Evolutionary conservation across 108 stramenopile species (phyloP), one percentile per base, ranked within the genome.

Genomic region (Cyclotella atomus): DNA sequence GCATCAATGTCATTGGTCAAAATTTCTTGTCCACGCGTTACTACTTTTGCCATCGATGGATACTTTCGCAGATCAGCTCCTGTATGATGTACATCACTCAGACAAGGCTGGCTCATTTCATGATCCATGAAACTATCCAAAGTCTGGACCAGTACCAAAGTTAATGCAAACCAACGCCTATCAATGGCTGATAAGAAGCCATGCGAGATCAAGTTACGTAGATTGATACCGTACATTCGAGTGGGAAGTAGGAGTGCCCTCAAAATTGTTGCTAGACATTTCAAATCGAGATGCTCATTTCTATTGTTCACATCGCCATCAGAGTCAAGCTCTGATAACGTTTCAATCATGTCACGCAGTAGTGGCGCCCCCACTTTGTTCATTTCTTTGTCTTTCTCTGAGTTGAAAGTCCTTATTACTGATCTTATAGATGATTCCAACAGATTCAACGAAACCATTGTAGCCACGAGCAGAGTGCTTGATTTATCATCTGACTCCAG

Each of bases 131-230:
- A 53, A 21, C 19, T 19, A 33, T 76, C 73, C 10, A 81, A 36
- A 21, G 76, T 77, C 57, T 77, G 53, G 17, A 71, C 73, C 55
- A 89, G 44, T 15, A 83, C 66, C 20, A 87, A 23, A 0, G 83
- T 69, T 56, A 89, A 64, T 7, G 86, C 69, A 33, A 89, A 50
- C 88, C 88, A 89, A 1, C 79, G 79, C 50, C 84, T 44, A n/a
- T 84, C 76, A 21, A 90, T 43, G n/a, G 64, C 53, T n/a, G 81
- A 59, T 16, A 88, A 16, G 70, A 90, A 90, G 7, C 89, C 89
- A 78, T 90, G 87, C 65, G 84, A 87, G n/a, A 88, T 29, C 34
- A 90, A 68, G 59, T 90, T 90, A 30, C 89, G 69, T n/a, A 90
- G 62, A 79, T 90, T 90, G 14, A 90, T 59, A 23, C 87, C 89